Evolutionary conservation across 2,329 filamentous ascomycete species (phyloP).

Genomic region (Aspergillus fischeri): DNA sequence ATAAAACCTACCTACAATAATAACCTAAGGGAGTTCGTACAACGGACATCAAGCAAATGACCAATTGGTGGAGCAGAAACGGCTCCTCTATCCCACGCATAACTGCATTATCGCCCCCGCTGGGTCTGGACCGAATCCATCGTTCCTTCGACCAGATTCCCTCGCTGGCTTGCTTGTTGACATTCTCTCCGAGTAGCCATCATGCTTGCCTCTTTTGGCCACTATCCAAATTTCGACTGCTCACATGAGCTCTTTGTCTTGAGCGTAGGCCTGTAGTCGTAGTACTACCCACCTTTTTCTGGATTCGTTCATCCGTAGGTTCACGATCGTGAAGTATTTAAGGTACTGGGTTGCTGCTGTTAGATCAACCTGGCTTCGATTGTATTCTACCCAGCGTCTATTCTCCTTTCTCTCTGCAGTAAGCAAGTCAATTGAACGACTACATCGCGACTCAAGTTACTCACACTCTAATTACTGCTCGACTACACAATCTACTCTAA

Average conservation of each 20-base stretch:
- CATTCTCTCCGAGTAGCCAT: constrained; percentile 7
- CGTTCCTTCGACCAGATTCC: neutral
- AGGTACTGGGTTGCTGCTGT: neutral
- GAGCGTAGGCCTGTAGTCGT: constrained; percentile 1
- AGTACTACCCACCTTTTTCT: neutral
- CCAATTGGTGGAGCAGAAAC: constrained; percentile 5
- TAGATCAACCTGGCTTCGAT: neutral
- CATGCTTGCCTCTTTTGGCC: constrained; percentile 4
- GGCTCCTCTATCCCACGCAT: neutral
- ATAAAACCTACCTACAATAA: neutral
- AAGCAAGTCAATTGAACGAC: neutral
- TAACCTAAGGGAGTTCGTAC: constrained; percentile 1
- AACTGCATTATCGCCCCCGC: constrained; percentile 1
- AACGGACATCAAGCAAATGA: constrained; percentile 12
- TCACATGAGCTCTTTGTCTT: constrained; percentile 16
- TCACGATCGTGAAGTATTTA: constrained; percentile 15
- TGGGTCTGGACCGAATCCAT: constrained; percentile 7
- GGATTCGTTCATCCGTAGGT: neutral
- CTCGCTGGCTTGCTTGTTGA: constrained; percentile 4
- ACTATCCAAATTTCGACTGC: constrained; percentile 10
- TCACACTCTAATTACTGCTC: neutral
- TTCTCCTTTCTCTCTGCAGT: neutral
- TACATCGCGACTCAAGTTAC: neutral
- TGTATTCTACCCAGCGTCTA: neutral
- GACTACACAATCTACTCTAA: neutral